phyloP scores from a whole-genome alignment of 2,329 filamentous ascomycete genomes.

The Coniosporium tulheliwenetii region DNA sequence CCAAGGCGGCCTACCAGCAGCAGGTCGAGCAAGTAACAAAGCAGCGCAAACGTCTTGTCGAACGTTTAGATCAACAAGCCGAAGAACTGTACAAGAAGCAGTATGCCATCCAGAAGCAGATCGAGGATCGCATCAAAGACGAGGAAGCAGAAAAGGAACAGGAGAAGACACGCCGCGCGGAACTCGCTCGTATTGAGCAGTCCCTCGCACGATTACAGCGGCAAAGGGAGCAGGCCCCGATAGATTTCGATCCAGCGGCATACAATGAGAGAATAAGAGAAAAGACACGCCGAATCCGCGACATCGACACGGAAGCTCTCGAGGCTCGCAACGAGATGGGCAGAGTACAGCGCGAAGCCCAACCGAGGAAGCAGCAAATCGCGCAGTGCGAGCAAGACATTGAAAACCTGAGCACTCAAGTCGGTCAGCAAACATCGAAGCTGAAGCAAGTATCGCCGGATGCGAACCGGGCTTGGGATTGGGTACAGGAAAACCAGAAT shows the following conservation, averaged over 20 bases:
- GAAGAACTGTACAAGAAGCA: slow-evolving; percentile 25
- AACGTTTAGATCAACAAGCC: slow-evolving; percentile 36
- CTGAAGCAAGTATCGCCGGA: slow-evolving; percentile 48
- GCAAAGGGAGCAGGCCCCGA: slow-evolving; percentile 43
- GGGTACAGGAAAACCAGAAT: slow-evolving; percentile 57
- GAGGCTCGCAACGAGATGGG: slow-evolving; percentile 23
- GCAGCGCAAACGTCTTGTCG: slow-evolving; percentile 38
- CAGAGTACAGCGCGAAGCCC: slow-evolving; percentile 13
- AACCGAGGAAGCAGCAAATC: slow-evolving; percentile 20
- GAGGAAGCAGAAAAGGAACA: slow-evolving; percentile 24
- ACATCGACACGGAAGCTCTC: slow-evolving; percentile 27
- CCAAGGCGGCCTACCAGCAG: slow-evolving; percentile 51
- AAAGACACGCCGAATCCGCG: slow-evolving; percentile 29
- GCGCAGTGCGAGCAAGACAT: slow-evolving; percentile 33
- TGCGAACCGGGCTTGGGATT: slow-evolving; percentile 57
- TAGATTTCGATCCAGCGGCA: slow-evolving; percentile 50
- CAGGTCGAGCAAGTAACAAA: slow-evolving; percentile 40
- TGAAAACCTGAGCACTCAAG: slow-evolving; percentile 50
- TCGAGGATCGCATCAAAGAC: slow-evolving; percentile 18
- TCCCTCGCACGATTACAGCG: slow-evolving; percentile 49
- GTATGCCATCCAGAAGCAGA: slow-evolving; percentile 19
- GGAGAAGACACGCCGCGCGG: slow-evolving; percentile 20
- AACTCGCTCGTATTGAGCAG: slow-evolving; percentile 15
- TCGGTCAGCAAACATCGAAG: slow-evolving; percentile 56
- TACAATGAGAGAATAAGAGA: slow-evolving; percentile 61